phyloP scores from a whole-genome alignment of 1,139 yeast genomes.

The Scheffersomyces illinoinensis region DNA sequence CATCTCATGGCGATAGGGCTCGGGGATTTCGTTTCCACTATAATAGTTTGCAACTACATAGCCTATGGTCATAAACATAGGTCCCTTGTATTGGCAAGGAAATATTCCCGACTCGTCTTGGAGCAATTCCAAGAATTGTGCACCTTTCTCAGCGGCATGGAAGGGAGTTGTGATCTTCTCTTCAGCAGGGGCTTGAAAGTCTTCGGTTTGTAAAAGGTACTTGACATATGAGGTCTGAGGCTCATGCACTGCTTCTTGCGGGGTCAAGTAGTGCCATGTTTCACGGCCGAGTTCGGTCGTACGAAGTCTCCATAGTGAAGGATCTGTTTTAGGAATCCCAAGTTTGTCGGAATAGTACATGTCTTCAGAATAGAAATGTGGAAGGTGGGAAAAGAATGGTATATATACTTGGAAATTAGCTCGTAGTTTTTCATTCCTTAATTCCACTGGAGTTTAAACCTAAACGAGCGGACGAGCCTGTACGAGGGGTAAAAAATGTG shows the following conservation, averaged over 20 bases:
- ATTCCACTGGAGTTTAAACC: neutral
- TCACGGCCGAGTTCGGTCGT: slow-evolving; percentile 76
- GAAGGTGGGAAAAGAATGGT: neutral
- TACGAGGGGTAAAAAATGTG: neutral
- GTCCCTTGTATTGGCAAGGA: slow-evolving; percentile 94
- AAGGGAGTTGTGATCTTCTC: slow-evolving; percentile 41
- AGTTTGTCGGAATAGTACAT: slow-evolving; percentile 61
- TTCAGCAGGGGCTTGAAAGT: slow-evolving; percentile 46
- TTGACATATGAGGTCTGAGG: slow-evolving; percentile 61
- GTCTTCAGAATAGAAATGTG: neutral
- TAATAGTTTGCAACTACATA: slow-evolving; percentile 76
- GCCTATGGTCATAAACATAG: slow-evolving; percentile 95
- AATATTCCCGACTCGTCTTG: slow-evolving; percentile 83
- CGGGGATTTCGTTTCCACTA: slow-evolving; percentile 67
- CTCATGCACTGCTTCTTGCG: slow-evolving; percentile 35
- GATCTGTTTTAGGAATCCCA: slow-evolving; percentile 70
- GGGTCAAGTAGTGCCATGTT: slow-evolving; percentile 70
- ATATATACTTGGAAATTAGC: neutral
- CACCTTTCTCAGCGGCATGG: slow-evolving; percentile 75
- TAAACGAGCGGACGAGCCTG: neutral
- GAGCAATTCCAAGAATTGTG: slow-evolving; percentile 61
- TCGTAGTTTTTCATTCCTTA: neutral
- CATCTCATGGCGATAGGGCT: slow-evolving; percentile 65
- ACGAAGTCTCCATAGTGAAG: slow-evolving; percentile 70
- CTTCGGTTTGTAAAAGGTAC: slow-evolving; percentile 51